These are phyloP conservation scores for Pezicula radicicola DNA, from an alignment of 2,329 filamentous ascomycete genomes.

Conservation along the genomic window DNA sequence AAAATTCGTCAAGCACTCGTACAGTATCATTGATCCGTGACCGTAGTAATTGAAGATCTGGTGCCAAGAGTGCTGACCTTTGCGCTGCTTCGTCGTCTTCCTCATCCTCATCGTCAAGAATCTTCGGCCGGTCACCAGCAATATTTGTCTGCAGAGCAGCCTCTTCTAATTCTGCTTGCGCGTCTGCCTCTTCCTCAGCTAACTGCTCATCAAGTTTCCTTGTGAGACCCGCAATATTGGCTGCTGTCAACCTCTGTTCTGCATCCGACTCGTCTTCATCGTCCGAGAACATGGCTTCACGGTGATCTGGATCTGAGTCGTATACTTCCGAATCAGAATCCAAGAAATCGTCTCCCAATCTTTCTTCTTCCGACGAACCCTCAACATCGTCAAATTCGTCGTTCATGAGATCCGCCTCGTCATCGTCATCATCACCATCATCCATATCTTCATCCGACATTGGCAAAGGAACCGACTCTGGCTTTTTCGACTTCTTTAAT, in stretches of 20 bases:
- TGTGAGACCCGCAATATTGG: conserved; percentile 92
- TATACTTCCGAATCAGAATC: conserved; percentile 35
- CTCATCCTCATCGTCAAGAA: conserved; percentile 61
- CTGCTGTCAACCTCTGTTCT: conserved; percentile 88
- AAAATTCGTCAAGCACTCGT: conserved; percentile 85
- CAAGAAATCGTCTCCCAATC: conserved; percentile 57
- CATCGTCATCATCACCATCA: conserved; percentile 38
- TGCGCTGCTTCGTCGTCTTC: conserved; percentile 58
- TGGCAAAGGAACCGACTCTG: conserved; percentile 39
- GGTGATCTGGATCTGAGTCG: conserved; percentile 52
- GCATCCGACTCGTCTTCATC: conserved; percentile 87
- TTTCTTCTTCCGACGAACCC: conserved; percentile 29
- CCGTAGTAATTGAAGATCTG: conserved; percentile 85
- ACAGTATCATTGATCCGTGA: conserved; percentile 91
- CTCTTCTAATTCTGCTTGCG: conserved; percentile 82
- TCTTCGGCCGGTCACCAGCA: conserved; percentile 66
- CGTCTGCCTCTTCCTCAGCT: conserved; percentile 77
- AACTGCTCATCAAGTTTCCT: conserved; percentile 76
- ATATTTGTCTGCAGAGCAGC: conserved; percentile 92
- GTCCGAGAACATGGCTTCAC: conserved; percentile 82
- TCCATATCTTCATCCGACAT: conserved; percentile 37
- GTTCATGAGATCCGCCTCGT: conserved; percentile 43
- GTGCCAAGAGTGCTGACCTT: conserved; percentile 66
- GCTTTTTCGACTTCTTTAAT: conserved; percentile 30
- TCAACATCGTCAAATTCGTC: conserved; percentile 37